Conservation (phyloP, 352 stramenopile genomes). For the Phytophthora parvispora region DNA sequence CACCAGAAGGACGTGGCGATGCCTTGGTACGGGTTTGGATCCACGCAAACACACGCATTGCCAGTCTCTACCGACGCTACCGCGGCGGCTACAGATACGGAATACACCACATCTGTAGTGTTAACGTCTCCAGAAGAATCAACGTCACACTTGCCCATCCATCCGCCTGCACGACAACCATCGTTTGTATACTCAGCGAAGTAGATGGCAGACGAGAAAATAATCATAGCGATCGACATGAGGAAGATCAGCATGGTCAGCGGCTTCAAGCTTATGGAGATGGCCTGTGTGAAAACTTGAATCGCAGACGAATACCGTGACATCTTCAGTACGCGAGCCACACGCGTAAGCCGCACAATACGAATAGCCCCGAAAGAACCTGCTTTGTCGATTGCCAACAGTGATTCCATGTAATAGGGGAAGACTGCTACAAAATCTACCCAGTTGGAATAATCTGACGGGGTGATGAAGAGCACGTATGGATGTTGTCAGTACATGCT, state of each 20-base stretch:
- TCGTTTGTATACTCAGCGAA: conserved; percentile 82
- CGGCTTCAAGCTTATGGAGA: conserved; percentile 79
- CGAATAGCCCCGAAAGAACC: conserved; percentile 78
- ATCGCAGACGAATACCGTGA: conserved; percentile 90
- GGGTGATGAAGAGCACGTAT: neutral
- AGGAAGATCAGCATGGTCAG: conserved; percentile 91
- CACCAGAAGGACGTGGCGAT: conserved; percentile 90
- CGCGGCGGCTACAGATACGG: conserved; percentile 33
- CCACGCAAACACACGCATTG: conserved; percentile 60
- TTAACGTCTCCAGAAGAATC: conserved; percentile 16
- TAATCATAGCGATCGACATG: conserved; percentile 87
- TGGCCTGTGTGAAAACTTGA: conserved; percentile 84
- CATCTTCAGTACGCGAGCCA: conserved; percentile 90
- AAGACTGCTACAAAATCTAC: conserved; percentile 88
- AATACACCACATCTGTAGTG: conserved; percentile 20
- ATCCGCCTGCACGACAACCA: conserved; percentile 66
- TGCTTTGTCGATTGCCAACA: conserved; percentile 76
- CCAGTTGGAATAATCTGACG: conserved; percentile 77
- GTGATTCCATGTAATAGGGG: conserved; percentile 85
- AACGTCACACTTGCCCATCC: conserved; percentile 59
- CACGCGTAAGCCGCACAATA: conserved; percentile 86
- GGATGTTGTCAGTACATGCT: neutral
- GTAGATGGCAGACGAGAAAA: conserved; percentile 89
- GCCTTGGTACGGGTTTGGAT: conserved; percentile 86
- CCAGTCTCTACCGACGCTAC: conserved; percentile 23